A percentile compares a stretch with the other conserved stretches of the same genome.
These are phyloP conservation scores for Phytophthora tubulina DNA, from an alignment of 352 stramenopile species.

Conservation along the genomic window DNA sequence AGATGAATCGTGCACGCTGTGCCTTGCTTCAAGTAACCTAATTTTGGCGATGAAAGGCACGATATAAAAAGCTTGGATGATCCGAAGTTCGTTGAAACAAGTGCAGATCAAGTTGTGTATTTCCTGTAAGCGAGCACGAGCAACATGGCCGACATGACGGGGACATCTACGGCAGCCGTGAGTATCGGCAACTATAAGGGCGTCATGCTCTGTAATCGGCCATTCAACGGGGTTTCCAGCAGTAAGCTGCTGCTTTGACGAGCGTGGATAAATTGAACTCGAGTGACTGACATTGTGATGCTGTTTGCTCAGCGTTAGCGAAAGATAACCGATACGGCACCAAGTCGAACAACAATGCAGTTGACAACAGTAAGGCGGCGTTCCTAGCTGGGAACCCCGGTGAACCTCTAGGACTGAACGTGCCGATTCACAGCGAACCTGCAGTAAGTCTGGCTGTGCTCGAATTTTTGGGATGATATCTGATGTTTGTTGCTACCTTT, in stretches of 20 bases:
- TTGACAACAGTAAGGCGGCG: slow-evolving; percentile 67
- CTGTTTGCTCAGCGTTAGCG: slow-evolving; percentile 50
- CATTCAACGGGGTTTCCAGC: slow-evolving; percentile 90
- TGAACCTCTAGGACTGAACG: slow-evolving; percentile 81
- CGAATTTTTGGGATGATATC: slow-evolving; percentile 1
- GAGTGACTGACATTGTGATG: slow-evolving; percentile 10
- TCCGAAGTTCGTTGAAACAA: neutral
- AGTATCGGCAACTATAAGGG: slow-evolving; percentile 96
- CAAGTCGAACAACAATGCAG: slow-evolving; percentile 50
- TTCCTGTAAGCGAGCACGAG: slow-evolving; percentile 1
- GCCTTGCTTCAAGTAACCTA: slow-evolving; percentile 4
- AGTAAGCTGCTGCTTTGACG: slow-evolving; percentile 49
- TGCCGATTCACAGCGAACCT: slow-evolving; percentile 80
- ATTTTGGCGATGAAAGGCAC: slow-evolving; percentile 7
- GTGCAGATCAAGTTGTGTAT: slow-evolving; percentile 4
- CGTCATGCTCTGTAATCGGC: slow-evolving; percentile 96
- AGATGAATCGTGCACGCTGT: too few relatives aligned
- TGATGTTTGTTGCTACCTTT: slow-evolving; percentile 2
- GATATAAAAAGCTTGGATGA: slow-evolving; percentile 37
- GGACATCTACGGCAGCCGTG: slow-evolving; percentile 54
- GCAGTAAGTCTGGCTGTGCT: slow-evolving; percentile 44
- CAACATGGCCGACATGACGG: slow-evolving; percentile 47
- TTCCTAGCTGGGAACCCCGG: slow-evolving; percentile 79
- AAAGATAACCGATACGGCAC: slow-evolving; percentile 55
- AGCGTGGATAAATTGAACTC: neutral